Base-by-base conservation (phyloP, 371 early-diverging fungal genomes). In the Chytridiales sp. region DNA sequence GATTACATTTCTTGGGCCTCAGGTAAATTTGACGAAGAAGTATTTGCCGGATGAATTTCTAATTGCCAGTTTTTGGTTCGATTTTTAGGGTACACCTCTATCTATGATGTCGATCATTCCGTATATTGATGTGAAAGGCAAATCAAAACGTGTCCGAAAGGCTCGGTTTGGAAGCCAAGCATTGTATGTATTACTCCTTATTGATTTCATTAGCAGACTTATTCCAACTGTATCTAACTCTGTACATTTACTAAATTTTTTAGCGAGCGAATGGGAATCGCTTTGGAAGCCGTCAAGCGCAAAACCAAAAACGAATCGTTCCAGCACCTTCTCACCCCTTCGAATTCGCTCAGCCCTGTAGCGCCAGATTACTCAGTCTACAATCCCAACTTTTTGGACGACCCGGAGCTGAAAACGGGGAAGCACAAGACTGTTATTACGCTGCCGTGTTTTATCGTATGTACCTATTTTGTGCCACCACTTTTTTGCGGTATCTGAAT, bases 351-450 rank as follows among this genome's bases (percentile, higher is more conserved):
- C 43, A 62, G 67, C 8, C 61, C 69, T 19, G 56, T 63, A 22
- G 22, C 26, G 3, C 44, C 67, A n/a, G 70, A 74, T 15, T 47
- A 59, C 52, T 32, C 56, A 17, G 31, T 35, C n/a, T 83, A 83
- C 56, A 60, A 82, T 58, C 81, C 84, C 5, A 61, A 54, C 48
- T 68, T 64, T 36, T 66, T 87, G n/a, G 88, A 87, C 63, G 85
- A 87, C 46, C 89, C 89, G 6, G 80, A 80, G n/a, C 69, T 85
- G 36, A 78, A 74, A 39, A 76, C 81, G 4, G 85, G 82, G 27
- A 69, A 76, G 29, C 77, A 84, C 51, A 65, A 74, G 22, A 84
- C 85, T 2, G 76, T 85, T 19, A 76, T 81, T 9, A 79, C 81
- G 0, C 66, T 87, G 27, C 81, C 85, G 1, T 81, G 79, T 30